A percentile compares a stretch with the other conserved stretches of the same genome.
These are phyloP conservation scores for Leccinum barrowsii DNA, from an alignment of 768 basidiomycete species.

Conservation along the genomic window DNA sequence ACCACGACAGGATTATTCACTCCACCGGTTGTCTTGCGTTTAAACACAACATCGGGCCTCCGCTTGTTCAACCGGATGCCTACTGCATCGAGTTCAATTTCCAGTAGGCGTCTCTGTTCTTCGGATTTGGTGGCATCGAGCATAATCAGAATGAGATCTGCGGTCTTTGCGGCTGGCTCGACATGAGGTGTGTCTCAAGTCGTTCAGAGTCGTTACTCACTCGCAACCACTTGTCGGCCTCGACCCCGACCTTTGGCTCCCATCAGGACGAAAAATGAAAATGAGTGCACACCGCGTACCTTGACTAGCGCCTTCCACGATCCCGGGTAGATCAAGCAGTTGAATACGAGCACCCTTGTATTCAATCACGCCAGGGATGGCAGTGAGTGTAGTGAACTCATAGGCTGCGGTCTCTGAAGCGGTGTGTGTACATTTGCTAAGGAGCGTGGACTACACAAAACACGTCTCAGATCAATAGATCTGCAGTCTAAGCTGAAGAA, in stretches of 20 bases:
- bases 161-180: constrained; percentile 71
- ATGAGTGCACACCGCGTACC: constrained; percentile 29
- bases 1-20: constrained; percentile 41
- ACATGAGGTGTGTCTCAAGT: constrained; percentile 6
- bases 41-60: constrained; percentile 94
- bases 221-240: constrained; percentile 95
- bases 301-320: constrained; percentile 90
- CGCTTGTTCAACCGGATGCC: constrained; percentile 91
- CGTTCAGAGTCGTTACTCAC: constrained; percentile 33
- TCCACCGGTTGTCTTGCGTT: constrained; percentile 88
- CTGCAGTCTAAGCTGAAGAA: background rate
- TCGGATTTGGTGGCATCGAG: constrained; percentile 90
- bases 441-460: constrained; percentile 70
- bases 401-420: constrained; percentile 87
- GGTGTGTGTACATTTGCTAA: constrained; percentile 90
- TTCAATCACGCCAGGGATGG: constrained; percentile 96
- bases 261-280: background rate
- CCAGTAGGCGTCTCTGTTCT: constrained; percentile 83
- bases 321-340: constrained; percentile 91
- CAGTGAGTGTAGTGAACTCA: constrained; percentile 93
- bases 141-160: constrained; percentile 92
- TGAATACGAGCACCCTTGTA: constrained; percentile 94
- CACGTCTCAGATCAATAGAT: constrained; percentile 5
- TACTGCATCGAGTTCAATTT: constrained; percentile 93
- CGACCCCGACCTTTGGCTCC: constrained; percentile 65